phyloP scores from a whole-genome alignment of 345 rosid species.

The Brassica rapa region DNA sequence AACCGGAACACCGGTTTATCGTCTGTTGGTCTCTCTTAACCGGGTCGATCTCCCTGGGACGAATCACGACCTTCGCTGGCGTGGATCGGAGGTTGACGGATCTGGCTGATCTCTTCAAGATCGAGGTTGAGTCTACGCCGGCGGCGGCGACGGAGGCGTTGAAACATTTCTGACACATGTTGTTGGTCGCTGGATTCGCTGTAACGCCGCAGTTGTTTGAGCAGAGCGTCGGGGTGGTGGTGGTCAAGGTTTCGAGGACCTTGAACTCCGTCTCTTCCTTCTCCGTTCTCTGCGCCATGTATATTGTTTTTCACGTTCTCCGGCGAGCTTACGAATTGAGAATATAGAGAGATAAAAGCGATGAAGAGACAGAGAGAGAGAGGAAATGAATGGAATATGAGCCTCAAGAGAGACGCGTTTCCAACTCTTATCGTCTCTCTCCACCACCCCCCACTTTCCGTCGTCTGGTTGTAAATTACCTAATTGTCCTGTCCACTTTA shows the following conservation, averaged over 20 bases:
- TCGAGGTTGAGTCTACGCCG: slow-evolving; percentile 39
- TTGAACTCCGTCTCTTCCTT: slow-evolving; percentile 95
- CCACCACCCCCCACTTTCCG: slow-evolving; percentile 42
- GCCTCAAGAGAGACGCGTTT: slow-evolving; percentile 88
- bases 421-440: slow-evolving; percentile 50
- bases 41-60: slow-evolving; percentile 29
- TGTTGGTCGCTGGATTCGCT: slow-evolving; percentile 88
- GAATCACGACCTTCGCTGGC: slow-evolving; percentile 30
- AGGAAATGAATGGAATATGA: slow-evolving; percentile 51
- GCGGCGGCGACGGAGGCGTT: slow-evolving; percentile 53
- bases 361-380: not conserved
- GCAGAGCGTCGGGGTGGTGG: slow-evolving; percentile 47
- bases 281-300: slow-evolving; percentile 87
- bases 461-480: slow-evolving; percentile 20
- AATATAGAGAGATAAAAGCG: not conserved
- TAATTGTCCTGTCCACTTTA: slow-evolving; percentile 41
- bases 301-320: not conserved
- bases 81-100: slow-evolving; percentile 49
- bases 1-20: slow-evolving; percentile 88
- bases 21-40: slow-evolving; percentile 50
- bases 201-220: slow-evolving; percentile 82
- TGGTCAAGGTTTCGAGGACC: slow-evolving; percentile 66
- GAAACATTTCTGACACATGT: slow-evolving; percentile 97
- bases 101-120: slow-evolving; percentile 56
- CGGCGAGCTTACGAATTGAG: slow-evolving; percentile 6